Conservation (phyloP, 2,329 filamentous ascomycete species). For the Penicillium sp. region DNA sequence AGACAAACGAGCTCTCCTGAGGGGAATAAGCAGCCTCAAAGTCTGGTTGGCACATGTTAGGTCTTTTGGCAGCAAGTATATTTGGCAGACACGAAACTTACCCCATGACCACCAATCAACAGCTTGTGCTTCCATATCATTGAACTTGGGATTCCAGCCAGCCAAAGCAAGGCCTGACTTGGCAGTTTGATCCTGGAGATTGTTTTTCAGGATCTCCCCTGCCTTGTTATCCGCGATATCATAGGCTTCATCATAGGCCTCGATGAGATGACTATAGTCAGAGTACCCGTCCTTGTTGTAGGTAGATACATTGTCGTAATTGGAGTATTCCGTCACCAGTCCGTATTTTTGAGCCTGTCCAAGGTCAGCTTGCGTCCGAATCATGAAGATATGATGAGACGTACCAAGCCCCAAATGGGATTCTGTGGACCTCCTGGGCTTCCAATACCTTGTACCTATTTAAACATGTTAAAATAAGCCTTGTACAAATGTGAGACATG, state of each 20-base stretch:
- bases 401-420: slow-evolving; percentile 20
- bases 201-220: slow-evolving; percentile 57
- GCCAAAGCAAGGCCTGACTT: slow-evolving; percentile 59
- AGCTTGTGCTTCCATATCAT: slow-evolving; percentile 56
- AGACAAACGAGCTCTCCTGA: slow-evolving; percentile 57
- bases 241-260: slow-evolving; percentile 52
- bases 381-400: not conserved
- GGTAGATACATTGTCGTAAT: slow-evolving; percentile 59
- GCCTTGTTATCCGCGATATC: slow-evolving; percentile 51
- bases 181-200: slow-evolving; percentile 61
- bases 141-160: slow-evolving; percentile 60
- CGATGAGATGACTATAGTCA: slow-evolving; percentile 54
- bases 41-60: slow-evolving; percentile 39
- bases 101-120: slow-evolving; percentile 60
- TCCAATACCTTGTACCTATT: slow-evolving; percentile 21
- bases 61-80: not conserved
- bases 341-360: slow-evolving; percentile 56
- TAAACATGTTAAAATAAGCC: not conserved
- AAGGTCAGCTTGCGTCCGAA: not conserved
- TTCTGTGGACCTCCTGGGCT: slow-evolving; percentile 18
- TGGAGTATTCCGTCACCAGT: slow-evolving; percentile 56
- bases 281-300: slow-evolving; percentile 59
- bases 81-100: slow-evolving; percentile 14
- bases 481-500: not conserved
- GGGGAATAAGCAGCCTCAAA: slow-evolving; percentile 61